Percentiles rank a stretch among this genome's conserved stretches.
Conservation (phyloP, 495 filamentous ascomycete species). For the Neurospora africana region DNA sequence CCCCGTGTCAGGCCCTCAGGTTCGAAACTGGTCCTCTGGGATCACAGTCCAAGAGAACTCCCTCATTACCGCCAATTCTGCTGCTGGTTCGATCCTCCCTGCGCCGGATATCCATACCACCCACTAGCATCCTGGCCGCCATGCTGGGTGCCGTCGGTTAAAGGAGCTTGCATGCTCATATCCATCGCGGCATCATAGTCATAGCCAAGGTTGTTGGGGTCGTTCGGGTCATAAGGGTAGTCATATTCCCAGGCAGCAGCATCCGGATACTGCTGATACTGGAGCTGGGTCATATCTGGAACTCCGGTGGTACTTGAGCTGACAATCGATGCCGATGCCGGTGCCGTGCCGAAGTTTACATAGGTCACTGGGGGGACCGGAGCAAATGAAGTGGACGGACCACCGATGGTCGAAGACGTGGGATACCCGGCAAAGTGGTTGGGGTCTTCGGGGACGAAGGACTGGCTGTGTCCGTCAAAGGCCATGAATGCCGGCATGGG, state of each 20-base stretch:
- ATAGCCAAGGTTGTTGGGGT: not conserved
- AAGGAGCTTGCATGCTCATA: not conserved
- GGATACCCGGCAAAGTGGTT: slow-evolving; percentile 2
- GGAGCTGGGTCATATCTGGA: not conserved
- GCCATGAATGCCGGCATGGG: not conserved
- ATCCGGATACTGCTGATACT: not conserved
- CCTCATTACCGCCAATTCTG: not conserved
- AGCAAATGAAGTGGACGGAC: not conserved
- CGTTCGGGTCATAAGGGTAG: not conserved
- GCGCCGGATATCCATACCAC: not conserved
- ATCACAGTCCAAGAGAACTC: not conserved
- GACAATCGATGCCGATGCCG: not conserved
- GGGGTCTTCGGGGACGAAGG: slow-evolving; percentile 4
- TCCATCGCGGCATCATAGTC: not conserved
- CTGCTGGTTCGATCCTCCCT: not conserved
- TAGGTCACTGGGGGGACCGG: not conserved
- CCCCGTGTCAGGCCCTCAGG: not conserved
- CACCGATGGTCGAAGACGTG: not conserved
- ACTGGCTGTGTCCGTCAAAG: slow-evolving; percentile 1
- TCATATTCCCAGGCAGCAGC: not conserved
- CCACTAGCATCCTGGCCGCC: not conserved
- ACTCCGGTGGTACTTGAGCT: not conserved
- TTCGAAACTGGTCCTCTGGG: not conserved
- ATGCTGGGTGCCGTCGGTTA: not conserved
- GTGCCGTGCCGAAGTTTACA: not conserved